A percentile compares a stretch with the other conserved stretches of the same genome.
phyloP scores from a whole-genome alignment of 306 rosid genomes.

The Hippophae tibetana region DNA sequence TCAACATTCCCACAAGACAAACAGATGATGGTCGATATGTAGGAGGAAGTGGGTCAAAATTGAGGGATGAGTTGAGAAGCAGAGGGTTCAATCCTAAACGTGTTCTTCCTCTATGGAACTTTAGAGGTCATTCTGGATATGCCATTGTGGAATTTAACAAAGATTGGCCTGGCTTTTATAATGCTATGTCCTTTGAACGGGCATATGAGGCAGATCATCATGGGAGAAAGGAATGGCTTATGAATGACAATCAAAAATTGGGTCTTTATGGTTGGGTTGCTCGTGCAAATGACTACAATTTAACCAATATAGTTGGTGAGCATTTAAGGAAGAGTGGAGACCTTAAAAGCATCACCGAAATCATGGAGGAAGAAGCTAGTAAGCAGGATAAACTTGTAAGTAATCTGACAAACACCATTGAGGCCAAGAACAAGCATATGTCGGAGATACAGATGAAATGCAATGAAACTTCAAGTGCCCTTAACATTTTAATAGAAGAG shows the following conservation, averaged over 20 bases:
- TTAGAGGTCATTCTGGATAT: slow-evolving; percentile 61
- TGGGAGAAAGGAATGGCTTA: slow-evolving; percentile 58
- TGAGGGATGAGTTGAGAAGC: slow-evolving; percentile 60
- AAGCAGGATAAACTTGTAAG: slow-evolving; percentile 47
- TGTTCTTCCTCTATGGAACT: slow-evolving; percentile 49
- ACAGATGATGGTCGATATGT: slow-evolving; percentile 48
- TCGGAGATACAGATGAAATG: slow-evolving; percentile 64
- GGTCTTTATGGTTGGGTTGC: slow-evolving; percentile 90
- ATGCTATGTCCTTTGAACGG: slow-evolving; percentile 71
- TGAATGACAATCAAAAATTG: slow-evolving; percentile 29
- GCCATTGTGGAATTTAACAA: slow-evolving; percentile 73
- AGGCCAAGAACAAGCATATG: slow-evolving; percentile 44
- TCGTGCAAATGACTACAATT: slow-evolving; percentile 56
- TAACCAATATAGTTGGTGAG: slow-evolving; percentile 46
- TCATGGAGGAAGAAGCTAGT: slow-evolving; percentile 57
- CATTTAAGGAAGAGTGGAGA: slow-evolving; percentile 54
- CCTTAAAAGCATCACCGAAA: slow-evolving; percentile 52
- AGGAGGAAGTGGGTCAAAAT: slow-evolving; percentile 74
- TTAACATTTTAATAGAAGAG: slow-evolving; percentile 47
- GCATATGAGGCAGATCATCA: slow-evolving; percentile 58
- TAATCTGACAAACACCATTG: slow-evolving; percentile 46
- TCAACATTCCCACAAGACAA: slow-evolving; percentile 57
- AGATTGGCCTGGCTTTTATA: slow-evolving; percentile 57
- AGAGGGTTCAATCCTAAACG: slow-evolving; percentile 63
- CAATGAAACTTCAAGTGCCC: slow-evolving; percentile 40